Base-by-base conservation (phyloP, 2,329 filamentous ascomycete species). In the Albifimbria verrucaria region DNA sequence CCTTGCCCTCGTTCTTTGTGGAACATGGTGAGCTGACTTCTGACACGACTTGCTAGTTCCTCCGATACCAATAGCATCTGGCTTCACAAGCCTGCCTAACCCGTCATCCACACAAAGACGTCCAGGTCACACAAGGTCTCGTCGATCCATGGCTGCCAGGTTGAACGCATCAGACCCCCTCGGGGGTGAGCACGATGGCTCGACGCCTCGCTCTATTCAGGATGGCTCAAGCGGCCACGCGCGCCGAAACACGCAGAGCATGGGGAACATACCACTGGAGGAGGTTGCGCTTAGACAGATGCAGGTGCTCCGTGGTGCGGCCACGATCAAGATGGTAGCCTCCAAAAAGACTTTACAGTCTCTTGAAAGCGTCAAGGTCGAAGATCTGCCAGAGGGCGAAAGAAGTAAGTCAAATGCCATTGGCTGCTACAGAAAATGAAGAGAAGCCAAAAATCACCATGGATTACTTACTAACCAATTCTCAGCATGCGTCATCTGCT, bases 401-500 rank as follows among this genome's bases (percentile, higher is more conserved):
- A 71, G 69, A 60, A 76, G 80, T 82, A 67, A 66, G 77, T 21
- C 22, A 15, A 20, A 2, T n/a, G n/a, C n/a, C n/a, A n/a, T n/a
- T n/a, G n/a, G n/a, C n/a, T n/a, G n/a, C n/a, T n/a, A n/a, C n/a
- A n/a, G n/a, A n/a, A n/a, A n/a, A n/a, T n/a, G n/a, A n/a, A n/a
- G n/a, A n/a, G n/a, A n/a, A n/a, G n/a, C n/a, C n/a, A n/a, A n/a
- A n/a, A n/a, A n/a, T n/a, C n/a, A n/a, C n/a, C n/a, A n/a, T n/a
- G n/a, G n/a, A n/a, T n/a, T n/a, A n/a, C n/a, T n/a, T 2, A 48
- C 57, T 64, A 22, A 65, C 48, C 9, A 43, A 18, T 24, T 55
- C 42, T 1, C 57, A 87, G 83, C 68, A 15, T 87, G 83, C 62
- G 76, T 81, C 20, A 87, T 87, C 54, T 87, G 83, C 68, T 86